Base-by-base conservation (phyloP, 805 yeast genomes). In the Kazachstania viticola region DNA sequence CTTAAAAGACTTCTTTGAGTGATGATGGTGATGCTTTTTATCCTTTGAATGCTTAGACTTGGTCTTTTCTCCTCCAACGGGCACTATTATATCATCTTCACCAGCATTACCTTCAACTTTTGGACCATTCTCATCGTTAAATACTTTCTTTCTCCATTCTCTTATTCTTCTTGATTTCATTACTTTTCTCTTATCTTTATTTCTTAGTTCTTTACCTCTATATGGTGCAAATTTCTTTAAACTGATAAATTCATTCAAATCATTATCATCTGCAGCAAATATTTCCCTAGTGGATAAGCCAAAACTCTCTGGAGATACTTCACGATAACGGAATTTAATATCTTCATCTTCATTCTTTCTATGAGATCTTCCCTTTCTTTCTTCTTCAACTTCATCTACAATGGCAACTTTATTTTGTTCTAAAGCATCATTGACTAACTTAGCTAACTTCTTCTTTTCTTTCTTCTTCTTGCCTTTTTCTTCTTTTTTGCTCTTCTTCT, bases 221-320 rank as follows among this genome's bases (percentile, higher is more conserved):
- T 82, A 91, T 18, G 97, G 88, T 0, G 97, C 96, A 43, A 91
- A 75, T 56, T 87, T 87, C 64, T 88, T 88, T 46, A 91, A 62
- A 15, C 95, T 91, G 36, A 85, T 77, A 48, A 67, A 85, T 35
- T 76, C 79, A 57, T 91, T 91, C 56, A 91, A 65, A 30, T 79
- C 80, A 38, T 69, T 67, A 54, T 91, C 98, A 49, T 82, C 88
- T 11, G 98, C 98, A 36, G 83, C 61, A 33, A 91, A 64, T 29
- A 91, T 91, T 46, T 91, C 98, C 40, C 91, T 68, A 0, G 91
- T 70, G 0, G 81, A 67, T 30, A 91, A 65, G 9, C 97, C 97
- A 60, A 72, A 91, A 8, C 85, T 62, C 48, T 91, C 97, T 7
- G 98, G 96, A 1, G 95, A 85, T 4, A 91, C 97, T 46, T 85